Base-by-base conservation (phyloP, 169 alveolate genomes). In the Plasmodium gallinaceum region DNA sequence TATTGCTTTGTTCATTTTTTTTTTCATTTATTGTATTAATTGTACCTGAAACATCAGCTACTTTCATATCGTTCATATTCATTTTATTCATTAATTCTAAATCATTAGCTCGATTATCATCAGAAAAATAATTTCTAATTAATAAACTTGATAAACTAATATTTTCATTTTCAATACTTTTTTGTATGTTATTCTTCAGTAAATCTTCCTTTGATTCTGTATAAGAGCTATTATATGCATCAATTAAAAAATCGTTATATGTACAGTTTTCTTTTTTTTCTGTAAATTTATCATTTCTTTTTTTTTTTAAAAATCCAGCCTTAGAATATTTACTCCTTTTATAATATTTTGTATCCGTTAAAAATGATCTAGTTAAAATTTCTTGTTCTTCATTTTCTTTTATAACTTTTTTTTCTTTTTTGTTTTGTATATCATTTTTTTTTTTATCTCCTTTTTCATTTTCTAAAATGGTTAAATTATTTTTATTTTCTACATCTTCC, bases 301-400 rank as follows among this genome's bases (percentile, higher is more conserved):
- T 46, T 61, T 24, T 60, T 48, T 76, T 76, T 26, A 76, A 22
- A 20, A 24, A 64, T 12, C 92, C 92, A 7, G 92, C 92, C 46
- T 86, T 86, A 32, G 92, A 86, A 65, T 86, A 86, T 64, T 86
- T 86, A 14, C 92, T 86, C 39, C 92, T 24, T 43, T 58, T 86
- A 32, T 86, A 86, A 45, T 86, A 86, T 24, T 86, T 86, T 12
- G 92, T 86, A 20, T 71, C 92, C 5, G 92, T 86, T 39, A 86
- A 43, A 54, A 86, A 86, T 8, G 14, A 5, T 65, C 92, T 58
- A 7, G 12, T 45, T 0, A 12, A 12, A 24, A 39, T n/a, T 7
- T 24, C 51, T 72, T 14, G 14, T 52, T 72, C 14, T 16, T 58
- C 85, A 20, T 52, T 16, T 52, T 20, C 24, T 72, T 52, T 24